Percentiles rank a stretch among this genome's conserved stretches.
These are phyloP conservation scores for Penicillium egyptiacum DNA, from an alignment of 495 filamentous ascomycete species.

Conservation along the genomic window DNA sequence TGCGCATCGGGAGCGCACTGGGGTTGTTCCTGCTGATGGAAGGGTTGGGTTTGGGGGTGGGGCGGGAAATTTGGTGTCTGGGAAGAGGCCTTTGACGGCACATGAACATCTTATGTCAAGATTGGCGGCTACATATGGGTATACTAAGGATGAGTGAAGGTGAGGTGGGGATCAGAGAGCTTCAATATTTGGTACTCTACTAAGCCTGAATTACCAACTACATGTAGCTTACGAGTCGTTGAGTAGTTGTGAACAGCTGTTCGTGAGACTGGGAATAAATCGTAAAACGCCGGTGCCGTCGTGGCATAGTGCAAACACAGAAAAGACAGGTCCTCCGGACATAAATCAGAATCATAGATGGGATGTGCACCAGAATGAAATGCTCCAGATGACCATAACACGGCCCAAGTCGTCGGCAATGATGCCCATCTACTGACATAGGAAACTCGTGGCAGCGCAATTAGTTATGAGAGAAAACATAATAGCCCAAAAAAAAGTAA, in stretches of 20 bases:
- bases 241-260: conserved; percentile 10
- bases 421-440: conserved; percentile 34
- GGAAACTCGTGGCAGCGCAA: conserved; percentile 35
- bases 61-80: conserved; percentile 41
- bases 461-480: conserved; percentile 17
- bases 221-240: background rate
- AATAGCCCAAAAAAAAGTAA: conserved; percentile 1
- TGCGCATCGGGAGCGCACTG: conserved; percentile 34
- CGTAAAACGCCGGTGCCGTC: conserved; percentile 15
- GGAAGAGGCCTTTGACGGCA: conserved; percentile 70
- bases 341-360: conserved; percentile 25
- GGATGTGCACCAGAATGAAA: conserved; percentile 20
- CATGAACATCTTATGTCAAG: conserved; percentile 76
- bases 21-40: conserved; percentile 15
- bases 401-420: conserved; percentile 11
- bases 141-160: conserved; percentile 32
- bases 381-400: conserved; percentile 17
- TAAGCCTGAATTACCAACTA: background rate
- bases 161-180: background rate
- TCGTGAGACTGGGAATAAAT: conserved; percentile 7
- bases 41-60: conserved; percentile 45
- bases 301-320: conserved; percentile 12
- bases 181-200: background rate
- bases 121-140: conserved; percentile 72
- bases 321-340: conserved; percentile 9